These are phyloP conservation scores for Pseudohalonectria lignicola DNA, from an alignment of 2,329 filamentous ascomycete genomes.

Conservation along the genomic window DNA sequence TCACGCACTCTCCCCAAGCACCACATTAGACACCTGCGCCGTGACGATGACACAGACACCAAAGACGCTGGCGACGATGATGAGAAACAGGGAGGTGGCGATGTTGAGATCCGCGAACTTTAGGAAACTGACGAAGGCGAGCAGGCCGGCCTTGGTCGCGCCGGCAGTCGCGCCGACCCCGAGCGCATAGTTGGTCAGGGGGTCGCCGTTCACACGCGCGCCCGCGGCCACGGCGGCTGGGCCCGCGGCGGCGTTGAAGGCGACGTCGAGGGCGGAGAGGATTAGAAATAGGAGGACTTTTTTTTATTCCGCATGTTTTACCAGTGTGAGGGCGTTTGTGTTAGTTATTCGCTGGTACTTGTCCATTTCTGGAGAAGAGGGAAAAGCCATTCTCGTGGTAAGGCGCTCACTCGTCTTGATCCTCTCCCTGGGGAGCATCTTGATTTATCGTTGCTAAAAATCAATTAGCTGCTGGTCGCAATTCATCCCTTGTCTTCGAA, in stretches of 20 bases:
- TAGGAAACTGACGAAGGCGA: slow-evolving; percentile 2
- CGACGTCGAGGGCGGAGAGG: slow-evolving; percentile 1
- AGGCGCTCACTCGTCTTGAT: not conserved
- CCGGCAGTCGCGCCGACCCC: not conserved
- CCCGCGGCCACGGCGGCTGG: slow-evolving; percentile 2
- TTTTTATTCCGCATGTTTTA: not conserved
- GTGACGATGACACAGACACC: slow-evolving; percentile 1
- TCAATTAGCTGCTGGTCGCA: too few relatives aligned
- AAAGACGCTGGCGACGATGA: slow-evolving; percentile 1
- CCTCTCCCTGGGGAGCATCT: not conserved
- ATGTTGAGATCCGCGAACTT: not conserved
- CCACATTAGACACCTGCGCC: slow-evolving; percentile 1
- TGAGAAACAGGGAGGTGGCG: not conserved
- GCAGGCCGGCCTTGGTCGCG: slow-evolving; percentile 2
- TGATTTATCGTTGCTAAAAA: too few relatives aligned
- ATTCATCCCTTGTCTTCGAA: too few relatives aligned
- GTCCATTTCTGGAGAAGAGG: too few relatives aligned
- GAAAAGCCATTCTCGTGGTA: too few relatives aligned
- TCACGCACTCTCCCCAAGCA: not conserved
- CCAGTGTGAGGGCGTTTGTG: too few relatives aligned
- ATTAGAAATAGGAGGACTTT: slow-evolving; percentile 1
- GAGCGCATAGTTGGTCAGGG: not conserved
- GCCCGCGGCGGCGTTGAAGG: slow-evolving; percentile 3
- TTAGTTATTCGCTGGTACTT: too few relatives aligned
- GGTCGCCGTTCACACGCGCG: not conserved